Evolutionary conservation across 2,329 filamentous ascomycete genomes (phyloP), one percentile per base, ranked within the genome.

Genomic region (Geoglossum cookeanum): DNA sequence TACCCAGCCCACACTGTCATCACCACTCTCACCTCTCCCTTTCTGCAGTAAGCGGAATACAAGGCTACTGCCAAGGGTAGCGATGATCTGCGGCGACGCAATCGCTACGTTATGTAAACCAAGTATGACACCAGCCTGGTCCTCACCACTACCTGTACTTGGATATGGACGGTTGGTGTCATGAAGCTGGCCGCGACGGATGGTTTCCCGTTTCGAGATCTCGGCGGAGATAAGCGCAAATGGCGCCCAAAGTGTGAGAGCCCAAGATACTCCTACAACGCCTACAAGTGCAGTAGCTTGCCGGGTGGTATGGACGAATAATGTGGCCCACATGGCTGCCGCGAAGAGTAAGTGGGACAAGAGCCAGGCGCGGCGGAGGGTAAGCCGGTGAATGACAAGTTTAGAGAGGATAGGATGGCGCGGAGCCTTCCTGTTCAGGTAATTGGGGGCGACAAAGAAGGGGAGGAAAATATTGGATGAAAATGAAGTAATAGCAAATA

Each of bases 101-200:
- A 97, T 86, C 15, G 90, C 84, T 71, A 97, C 91, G 68, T 97
- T 97, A 74, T 97, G 91, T 57, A 97, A 89, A 7, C 91, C 91
- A 1, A 97, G 77, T 49, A 97, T 88, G 45, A 96, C 85, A 47
- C 91, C 89, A 3, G 89, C 87, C 66, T 92, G 85, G 64, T 90
- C 85, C 1, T 79, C 74, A 44, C 79, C 76, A 30, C 79, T 75
- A 2, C 77, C 75, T n/a, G 76, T 75, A 15, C 69, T 70, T 9
- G 67, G 53, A 6, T 58, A 56, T 22, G 63, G 44, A 1, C 55
- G 57, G n/a, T 57, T 69, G 6, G 69, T 69, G 8, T 63, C 63
- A 7, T 69, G 70, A 27, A 74, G 70, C 30, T 72, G 68, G 11
- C 75, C 71, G 27, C 80, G 75, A 55, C 77, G 74, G 53, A 82